Base-by-base conservation (phyloP, 2,329 filamentous ascomycete genomes). In the Didymella exigua region DNA sequence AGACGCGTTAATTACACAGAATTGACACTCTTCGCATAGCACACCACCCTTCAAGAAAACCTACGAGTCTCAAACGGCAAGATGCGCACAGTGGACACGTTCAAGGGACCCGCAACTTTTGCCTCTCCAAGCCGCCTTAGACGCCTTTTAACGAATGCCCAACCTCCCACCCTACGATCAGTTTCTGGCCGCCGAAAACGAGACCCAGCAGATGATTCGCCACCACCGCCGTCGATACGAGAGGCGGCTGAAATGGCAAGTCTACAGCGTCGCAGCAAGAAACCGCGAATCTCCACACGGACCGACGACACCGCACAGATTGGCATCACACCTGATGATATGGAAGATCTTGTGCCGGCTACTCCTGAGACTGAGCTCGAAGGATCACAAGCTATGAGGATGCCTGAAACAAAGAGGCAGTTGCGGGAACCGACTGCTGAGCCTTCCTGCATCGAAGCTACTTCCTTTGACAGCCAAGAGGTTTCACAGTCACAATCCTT, bases 191-290 rank as follows among this genome's bases (percentile, higher is more conserved):
- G 69, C 31, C 76, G 78, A 61, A 79, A 82, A 66, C 81, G 82
- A 54, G 65, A 67, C 14, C 60, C 58, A 43, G 19, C 56, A 27
- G 65, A 67, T 18, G 64, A 65, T 6, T 78, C 79, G 9, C 76
- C 80, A 16, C 81, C 82, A 14, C 81, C 82, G 8, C 77, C 81
- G 16, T 82, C 83, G 8, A 79, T 84, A 54, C 76, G 79, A 29
- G 84, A 86, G 66, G 79, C 80, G 49, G 81, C 77, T 41, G 81
- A 82, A 70, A 73, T 78, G 51, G 79, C 75, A 34, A 77, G 77
- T 58, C 63, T 81, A 48, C 76, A 81, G 46, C 79, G 82, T 43
- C 79, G 80, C 59, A 77, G 76, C 49, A 81, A 82, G 60, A 79
- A 80, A 66, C 79, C 79, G 48, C 78, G 80, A 26, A 59, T 62